Conservation (phyloP, 768 basidiomycete genomes). For the Suillus paluster region DNA sequence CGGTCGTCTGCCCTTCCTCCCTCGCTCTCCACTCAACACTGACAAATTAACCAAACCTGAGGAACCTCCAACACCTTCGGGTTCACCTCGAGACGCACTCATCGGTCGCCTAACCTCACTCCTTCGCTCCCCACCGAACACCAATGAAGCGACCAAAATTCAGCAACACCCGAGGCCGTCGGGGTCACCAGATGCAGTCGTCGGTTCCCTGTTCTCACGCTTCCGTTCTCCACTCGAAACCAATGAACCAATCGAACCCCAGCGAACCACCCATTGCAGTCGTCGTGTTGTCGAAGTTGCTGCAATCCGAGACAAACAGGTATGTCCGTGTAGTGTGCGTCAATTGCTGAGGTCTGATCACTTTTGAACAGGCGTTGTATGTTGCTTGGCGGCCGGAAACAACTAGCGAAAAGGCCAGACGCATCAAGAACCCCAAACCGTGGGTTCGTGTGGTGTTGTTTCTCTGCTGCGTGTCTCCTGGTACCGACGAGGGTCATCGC, state of each 20-base stretch:
- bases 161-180: background rate
- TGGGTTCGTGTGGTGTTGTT: no score
- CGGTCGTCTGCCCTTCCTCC: background rate
- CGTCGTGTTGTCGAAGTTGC: no score
- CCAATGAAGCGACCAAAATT: background rate
- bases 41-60: background rate
- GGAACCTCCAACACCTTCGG: background rate
- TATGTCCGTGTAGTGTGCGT: background rate
- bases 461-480: no score
- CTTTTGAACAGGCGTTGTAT: background rate
- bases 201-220: background rate
- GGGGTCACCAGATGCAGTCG: background rate
- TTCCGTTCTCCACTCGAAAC: background rate
- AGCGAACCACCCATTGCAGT: background rate
- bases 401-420: no score
- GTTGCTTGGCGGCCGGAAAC: no score
- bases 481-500: no score
- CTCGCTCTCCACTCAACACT: background rate
- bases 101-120: no score
- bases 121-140: background rate
- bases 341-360: background rate
- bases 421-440: no score
- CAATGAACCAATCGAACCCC: background rate
- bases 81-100: background rate
- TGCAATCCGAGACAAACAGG: background rate